These are phyloP conservation scores for Acacia confusa DNA, from an alignment of 306 rosid genomes.

Conservation along the genomic window DNA sequence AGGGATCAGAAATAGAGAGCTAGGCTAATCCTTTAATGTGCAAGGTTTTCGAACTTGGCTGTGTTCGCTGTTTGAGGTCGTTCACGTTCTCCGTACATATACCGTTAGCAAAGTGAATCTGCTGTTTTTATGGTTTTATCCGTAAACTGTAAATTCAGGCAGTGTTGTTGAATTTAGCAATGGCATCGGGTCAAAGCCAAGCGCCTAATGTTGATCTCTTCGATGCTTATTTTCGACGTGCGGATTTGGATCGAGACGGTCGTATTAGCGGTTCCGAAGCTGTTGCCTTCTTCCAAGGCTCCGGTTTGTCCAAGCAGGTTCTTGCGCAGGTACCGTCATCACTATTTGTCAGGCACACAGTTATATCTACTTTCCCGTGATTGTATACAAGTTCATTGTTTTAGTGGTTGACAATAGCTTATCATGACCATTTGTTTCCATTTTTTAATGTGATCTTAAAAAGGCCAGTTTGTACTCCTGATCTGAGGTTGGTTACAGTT, in stretches of 20 bases:
- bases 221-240: slow-evolving; percentile 90
- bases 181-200: slow-evolving; percentile 69
- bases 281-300: slow-evolving; percentile 90
- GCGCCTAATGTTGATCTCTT: slow-evolving; percentile 90
- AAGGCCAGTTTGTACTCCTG: neutral
- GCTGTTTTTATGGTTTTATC: slow-evolving; percentile 52
- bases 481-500: neutral
- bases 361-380: neutral
- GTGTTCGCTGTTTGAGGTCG: slow-evolving; percentile 11
- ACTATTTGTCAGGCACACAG: neutral
- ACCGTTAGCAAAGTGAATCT: slow-evolving; percentile 8
- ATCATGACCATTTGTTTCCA: neutral
- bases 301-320: slow-evolving; percentile 79
- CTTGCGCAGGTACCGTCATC: slow-evolving; percentile 73
- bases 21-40: slow-evolving; percentile 9
- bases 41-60: slow-evolving; percentile 33
- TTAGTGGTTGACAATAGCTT: slow-evolving; percentile 26
- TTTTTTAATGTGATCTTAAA: neutral
- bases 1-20: neutral
- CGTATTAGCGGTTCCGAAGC: slow-evolving; percentile 94
- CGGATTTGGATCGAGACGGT: slow-evolving; percentile 98
- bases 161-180: slow-evolving; percentile 45
- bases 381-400: slow-evolving; percentile 22
- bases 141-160: slow-evolving; percentile 29
- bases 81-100: neutral